A percentile compares a stretch with the other conserved stretches of the same genome.
phyloP scores from a whole-genome alignment of 1,284 basidiomycete species.

The Sporisorium exsertum region DNA sequence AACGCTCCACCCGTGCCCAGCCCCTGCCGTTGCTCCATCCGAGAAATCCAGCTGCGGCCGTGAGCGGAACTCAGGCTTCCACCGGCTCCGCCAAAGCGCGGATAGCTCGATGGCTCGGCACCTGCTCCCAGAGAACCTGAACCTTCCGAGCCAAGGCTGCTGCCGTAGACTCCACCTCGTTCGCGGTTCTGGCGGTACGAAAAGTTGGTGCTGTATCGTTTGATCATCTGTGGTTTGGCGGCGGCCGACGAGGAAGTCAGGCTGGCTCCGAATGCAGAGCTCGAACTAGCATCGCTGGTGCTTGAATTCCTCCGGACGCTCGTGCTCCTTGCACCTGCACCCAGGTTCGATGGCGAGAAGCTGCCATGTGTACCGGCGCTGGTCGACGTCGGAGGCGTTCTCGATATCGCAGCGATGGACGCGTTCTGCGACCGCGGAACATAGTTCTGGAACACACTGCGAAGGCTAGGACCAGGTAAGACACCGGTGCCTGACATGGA shows the following conservation, averaged over 20 bases:
- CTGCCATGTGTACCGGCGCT: conserved; percentile 24
- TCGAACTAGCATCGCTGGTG: conserved; percentile 43
- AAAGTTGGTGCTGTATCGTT: conserved; percentile 58
- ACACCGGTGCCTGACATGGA: conserved; percentile 19
- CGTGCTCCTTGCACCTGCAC: conserved; percentile 22
- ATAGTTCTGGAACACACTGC: conserved; percentile 56
- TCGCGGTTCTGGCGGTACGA: conserved; percentile 51
- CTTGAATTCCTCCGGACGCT: conserved; percentile 47
- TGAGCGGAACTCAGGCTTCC: conserved; percentile 42
- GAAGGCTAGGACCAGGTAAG: conserved; percentile 35
- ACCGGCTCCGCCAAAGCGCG: conserved; percentile 31
- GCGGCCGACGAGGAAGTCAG: conserved; percentile 15
- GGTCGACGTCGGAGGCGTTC: conserved; percentile 42
- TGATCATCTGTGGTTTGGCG: conserved; percentile 60
- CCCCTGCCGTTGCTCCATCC: conserved; percentile 59
- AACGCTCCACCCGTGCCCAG: conserved; percentile 40
- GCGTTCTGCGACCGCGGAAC: conserved; percentile 41
- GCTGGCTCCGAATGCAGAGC: conserved; percentile 37
- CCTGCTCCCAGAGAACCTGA: conserved; percentile 26
- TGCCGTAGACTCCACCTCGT: conserved; percentile 28
- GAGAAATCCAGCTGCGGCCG: conserved; percentile 53
- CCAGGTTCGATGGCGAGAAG: conserved; percentile 41
- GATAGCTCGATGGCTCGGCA: conserved; percentile 45
- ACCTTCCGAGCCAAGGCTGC: conserved; percentile 39
- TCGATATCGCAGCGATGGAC: conserved; percentile 26